Evolutionary conservation across 306 rosid species (phyloP), one percentile per base, ranked within the genome.

Genomic region (Hylodesmum podocarpum): DNA sequence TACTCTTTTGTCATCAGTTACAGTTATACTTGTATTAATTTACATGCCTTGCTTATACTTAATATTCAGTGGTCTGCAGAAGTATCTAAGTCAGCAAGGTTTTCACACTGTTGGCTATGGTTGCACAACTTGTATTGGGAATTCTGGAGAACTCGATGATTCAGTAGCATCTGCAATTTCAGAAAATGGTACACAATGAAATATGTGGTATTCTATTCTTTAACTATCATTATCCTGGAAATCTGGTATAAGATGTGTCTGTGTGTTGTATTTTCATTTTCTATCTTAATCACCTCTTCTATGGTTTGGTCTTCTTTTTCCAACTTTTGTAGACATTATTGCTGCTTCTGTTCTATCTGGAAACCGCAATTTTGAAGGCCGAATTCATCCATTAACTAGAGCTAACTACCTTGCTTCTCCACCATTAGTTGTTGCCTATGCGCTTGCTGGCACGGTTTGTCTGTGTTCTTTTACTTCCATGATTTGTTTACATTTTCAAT

Each of bases 81-180:
- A 54, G 4, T 80, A 80, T 47, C 66, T 80, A 55, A 80, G 66
- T 27, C 65, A 74, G 37, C 80, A 3, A 3, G 84, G 84, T 16
- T 80, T 80, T 57, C 65, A 84, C 69, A 72, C 75, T 63, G 90
- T 84, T 66, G 80, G 84, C 19, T 80, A 54, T 80, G 84, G 80
- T n/a, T 84, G 90, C 78, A 84, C 88, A 65, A 87, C 90, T 19
- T 87, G 88, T 46, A 87, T 87, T 21, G 90, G 86, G 19, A 87
- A 87, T 27, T 84, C 84, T 9, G 86, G 88, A 31, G 90, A 87
- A 16, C 79, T 87, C 11, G 84, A 87, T 78, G 82, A 81, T 25
- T 78, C 87, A n/a, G 78, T 85, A 0, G 73, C 82, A 3, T 74
- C 86, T 22, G 71, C 76, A 18, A 74, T 80, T 25, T 73, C 76